Evolutionary conservation across 179 eudicot genomes (phyloP), one percentile per base, ranked within the genome.

Genomic region (Silene vulgaris): DNA sequence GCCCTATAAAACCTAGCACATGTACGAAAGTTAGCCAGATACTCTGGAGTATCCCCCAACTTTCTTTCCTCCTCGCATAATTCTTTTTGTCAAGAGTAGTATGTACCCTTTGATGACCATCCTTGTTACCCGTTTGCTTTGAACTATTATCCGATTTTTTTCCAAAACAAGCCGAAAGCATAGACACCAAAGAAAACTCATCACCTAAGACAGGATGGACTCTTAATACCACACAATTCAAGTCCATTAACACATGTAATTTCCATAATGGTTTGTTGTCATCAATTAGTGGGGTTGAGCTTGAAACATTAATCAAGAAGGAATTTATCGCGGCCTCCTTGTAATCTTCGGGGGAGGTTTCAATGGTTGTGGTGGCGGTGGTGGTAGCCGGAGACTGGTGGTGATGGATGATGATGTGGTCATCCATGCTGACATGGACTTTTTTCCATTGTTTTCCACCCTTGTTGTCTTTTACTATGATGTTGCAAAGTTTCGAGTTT

Each of bases 401-500:
- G 7, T 72, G 74, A 30, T 77, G 79, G 76, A 78, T 20, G 60
- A 80, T 77, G 21, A 83, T 43, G 64, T 84, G 86, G 59, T 84
- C 82, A 8, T 84, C 77, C 9, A 84, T 8, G 65, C 69, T 73
- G 43, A 87, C 37, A 0, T 12, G 79, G 63, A 74, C 72, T 77
- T 12, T 59, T 70, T 40, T 62, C 78, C 75, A 78, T 61, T 1
- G 75, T 20, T 85, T 85, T 14, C 80, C 79, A 28, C 90, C 90
- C n/a, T 45, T 19, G 8, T 61, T 50, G 73, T 86, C 85, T 0
- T 29, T 20, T 29, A 90, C 82, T 61, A 89, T 3, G 5, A 91
- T 78, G 81, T 92, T 89, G 62, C 82, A 78, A 83, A 91, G 89
- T 26, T 90, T 81, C 0, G 97, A 94, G 82, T 83, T 89, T 16